Evolutionary conservation across 176 grass and related monocot species (phyloP), one percentile per base, ranked within the genome.

Genomic region (Chrysopogon serrulatus): DNA sequence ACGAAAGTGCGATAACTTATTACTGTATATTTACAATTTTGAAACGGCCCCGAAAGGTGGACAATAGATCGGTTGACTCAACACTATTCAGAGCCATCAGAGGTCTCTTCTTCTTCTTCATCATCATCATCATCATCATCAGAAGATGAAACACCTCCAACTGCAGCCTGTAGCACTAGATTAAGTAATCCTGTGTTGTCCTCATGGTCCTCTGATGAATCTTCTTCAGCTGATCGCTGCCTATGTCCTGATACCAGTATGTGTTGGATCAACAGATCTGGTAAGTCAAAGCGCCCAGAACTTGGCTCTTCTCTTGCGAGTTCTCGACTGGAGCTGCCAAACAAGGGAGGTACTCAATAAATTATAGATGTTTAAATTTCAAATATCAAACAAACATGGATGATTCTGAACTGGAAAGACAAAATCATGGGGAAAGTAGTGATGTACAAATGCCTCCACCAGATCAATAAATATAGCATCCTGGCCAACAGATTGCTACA

Each of bases 81-180:
- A 60, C 74, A 94, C 17, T 90, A 73, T 42, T 78, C 73, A 37
- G 92, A 84, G 19, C 57, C 82, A 4, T 87, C 92, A 34, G 87
- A 91, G 53, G 79, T 61, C 47, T 98, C 90, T 68, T 97, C 44
- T n/a, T n/a, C n/a, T n/a, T n/a, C n/a, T n/a, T n/a, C n/a, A n/a
- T n/a, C n/a, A n/a, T n/a, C n/a, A n/a, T n/a, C n/a, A 47, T 47
- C 47, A 49, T 49, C 47, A 49, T 51, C 90, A 60, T 88, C 89
- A 53, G 86, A 86, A 24, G 79, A 87, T 45, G 82, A 91, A 68
- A 49, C 65, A 69, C 85, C 88, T 86, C 79, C 79, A 63, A 81
- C 76, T 53, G 77, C 82, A 61, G 82, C 53, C 30, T 43, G 78
- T 77, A 95, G 23, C 67, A 98, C 73, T 80, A 93, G 81, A 85